A percentile compares a stretch with the other conserved stretches of the same genome.
Conservation (phyloP, 805 yeast genomes). For the Candida pini region DNA sequence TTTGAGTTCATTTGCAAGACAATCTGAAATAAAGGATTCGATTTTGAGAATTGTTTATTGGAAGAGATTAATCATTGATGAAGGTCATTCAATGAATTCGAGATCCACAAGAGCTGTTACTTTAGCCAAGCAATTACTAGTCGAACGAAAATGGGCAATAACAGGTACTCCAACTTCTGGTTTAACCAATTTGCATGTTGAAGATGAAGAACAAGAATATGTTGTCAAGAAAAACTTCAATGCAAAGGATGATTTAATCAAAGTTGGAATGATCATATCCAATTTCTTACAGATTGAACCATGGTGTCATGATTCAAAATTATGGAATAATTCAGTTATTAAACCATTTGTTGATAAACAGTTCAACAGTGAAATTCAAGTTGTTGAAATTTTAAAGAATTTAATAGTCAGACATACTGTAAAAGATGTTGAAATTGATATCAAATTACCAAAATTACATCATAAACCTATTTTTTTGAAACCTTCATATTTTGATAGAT, state of each 20-base stretch:
- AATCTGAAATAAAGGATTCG: constrained; percentile 29
- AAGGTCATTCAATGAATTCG: constrained; percentile 62
- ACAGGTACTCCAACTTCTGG: constrained; percentile 78
- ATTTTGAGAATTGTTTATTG: constrained; percentile 45
- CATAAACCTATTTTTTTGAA: constrained; percentile 53
- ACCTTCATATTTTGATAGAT: constrained; percentile 57
- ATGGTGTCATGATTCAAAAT: constrained; percentile 40
- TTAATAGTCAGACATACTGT: constrained; percentile 52
- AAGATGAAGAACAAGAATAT: constrained; percentile 32
- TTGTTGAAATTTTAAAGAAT: constrained; percentile 38
- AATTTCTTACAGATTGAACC: constrained; percentile 57
- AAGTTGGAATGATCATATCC: constrained; percentile 46
- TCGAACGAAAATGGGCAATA: constrained; percentile 68
- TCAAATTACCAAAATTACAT: constrained; percentile 51
- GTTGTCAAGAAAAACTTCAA: constrained; percentile 45
- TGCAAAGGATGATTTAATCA: constrained; percentile 46
- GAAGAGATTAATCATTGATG: constrained; percentile 71
- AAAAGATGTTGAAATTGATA: constrained; percentile 49
- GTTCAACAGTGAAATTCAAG: constrained; percentile 36
- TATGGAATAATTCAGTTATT: constrained; percentile 43
- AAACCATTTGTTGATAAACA: constrained; percentile 40
- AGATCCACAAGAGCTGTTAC: constrained; percentile 44
- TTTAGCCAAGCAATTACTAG: constrained; percentile 41
- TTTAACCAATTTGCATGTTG: constrained; percentile 49
- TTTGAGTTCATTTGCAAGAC: constrained; percentile 38